phyloP scores from a whole-genome alignment of 768 basidiomycete species.

The Vararia minispora region DNA sequence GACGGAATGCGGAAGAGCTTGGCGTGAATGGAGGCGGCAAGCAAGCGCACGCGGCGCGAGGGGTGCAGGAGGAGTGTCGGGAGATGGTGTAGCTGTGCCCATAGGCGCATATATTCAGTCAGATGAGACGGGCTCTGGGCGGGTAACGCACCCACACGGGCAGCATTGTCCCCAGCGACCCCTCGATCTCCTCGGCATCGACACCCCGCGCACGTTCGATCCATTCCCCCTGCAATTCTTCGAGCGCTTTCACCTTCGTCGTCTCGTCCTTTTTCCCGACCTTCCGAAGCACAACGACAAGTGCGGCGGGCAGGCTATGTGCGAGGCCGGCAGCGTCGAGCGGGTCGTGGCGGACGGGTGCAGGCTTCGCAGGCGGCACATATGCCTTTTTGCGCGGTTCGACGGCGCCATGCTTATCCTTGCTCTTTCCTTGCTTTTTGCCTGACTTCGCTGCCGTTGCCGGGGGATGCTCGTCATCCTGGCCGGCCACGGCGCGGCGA shows the following conservation, averaged over 20 bases:
- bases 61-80: conserved; percentile 73
- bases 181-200: conserved; percentile 27
- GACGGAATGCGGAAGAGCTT: conserved; percentile 48
- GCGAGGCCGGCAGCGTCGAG: conserved; percentile 76
- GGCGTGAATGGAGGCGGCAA: conserved; percentile 50
- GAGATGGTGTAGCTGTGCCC: conserved; percentile 82
- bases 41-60: conserved; percentile 59
- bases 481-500: conserved; percentile 45
- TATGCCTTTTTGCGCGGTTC: conserved; percentile 79
- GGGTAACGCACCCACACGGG: conserved; percentile 79
- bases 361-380: conserved; percentile 76
- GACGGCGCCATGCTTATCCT: conserved; percentile 40
- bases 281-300: conserved; percentile 70
- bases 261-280: conserved; percentile 85
- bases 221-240: conserved; percentile 68
- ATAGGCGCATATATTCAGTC: background rate
- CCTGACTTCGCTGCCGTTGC: conserved; percentile 30
- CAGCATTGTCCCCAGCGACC: conserved; percentile 45
- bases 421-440: conserved; percentile 41
- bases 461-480: conserved; percentile 16
- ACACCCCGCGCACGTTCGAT: conserved; percentile 35
- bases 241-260: conserved; percentile 76
- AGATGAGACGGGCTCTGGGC: background rate
- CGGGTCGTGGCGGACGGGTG: conserved; percentile 69
- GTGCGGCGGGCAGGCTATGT: conserved; percentile 62